phyloP scores from a whole-genome alignment of 2,329 filamentous ascomycete species.

The Clarireedia homoeocarpa region DNA sequence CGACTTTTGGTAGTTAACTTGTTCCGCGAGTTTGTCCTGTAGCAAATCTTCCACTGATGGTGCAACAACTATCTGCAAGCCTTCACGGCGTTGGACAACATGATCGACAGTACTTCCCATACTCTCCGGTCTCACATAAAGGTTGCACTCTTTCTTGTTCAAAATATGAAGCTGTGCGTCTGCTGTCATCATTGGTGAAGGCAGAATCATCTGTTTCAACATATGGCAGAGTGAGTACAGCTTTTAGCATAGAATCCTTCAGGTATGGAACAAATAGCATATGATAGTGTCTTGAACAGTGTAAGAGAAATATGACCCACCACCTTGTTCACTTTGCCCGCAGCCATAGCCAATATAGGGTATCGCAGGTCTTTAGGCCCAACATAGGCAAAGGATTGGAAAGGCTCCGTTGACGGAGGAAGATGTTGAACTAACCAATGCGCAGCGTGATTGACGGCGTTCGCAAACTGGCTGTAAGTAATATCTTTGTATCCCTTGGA shows the following conservation, averaged over 20 bases:
- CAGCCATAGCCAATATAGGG: slow-evolving; percentile 3
- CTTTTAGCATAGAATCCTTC: background rate
- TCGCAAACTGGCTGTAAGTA: background rate
- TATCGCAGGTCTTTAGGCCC: background rate
- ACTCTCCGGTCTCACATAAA: background rate
- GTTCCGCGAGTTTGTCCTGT: background rate
- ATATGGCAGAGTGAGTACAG: background rate
- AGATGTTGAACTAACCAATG: background rate
- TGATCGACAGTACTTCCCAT: background rate
- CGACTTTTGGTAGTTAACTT: background rate
- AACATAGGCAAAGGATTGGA: background rate
- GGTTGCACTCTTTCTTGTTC: background rate
- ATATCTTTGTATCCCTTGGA: background rate
- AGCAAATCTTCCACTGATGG: background rate
- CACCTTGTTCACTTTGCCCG: background rate
- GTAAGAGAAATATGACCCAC: background rate
- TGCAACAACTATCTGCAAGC: background rate
- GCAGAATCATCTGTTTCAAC: background rate
- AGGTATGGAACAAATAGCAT: background rate
- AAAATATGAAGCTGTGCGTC: background rate
- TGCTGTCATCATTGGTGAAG: background rate
- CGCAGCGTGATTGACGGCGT: slow-evolving; percentile 1
- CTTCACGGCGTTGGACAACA: background rate
- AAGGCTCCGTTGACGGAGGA: background rate
- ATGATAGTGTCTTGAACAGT: background rate